Base-by-base conservation (phyloP, 768 basidiomycete species). In the Leccinum arenicola region DNA sequence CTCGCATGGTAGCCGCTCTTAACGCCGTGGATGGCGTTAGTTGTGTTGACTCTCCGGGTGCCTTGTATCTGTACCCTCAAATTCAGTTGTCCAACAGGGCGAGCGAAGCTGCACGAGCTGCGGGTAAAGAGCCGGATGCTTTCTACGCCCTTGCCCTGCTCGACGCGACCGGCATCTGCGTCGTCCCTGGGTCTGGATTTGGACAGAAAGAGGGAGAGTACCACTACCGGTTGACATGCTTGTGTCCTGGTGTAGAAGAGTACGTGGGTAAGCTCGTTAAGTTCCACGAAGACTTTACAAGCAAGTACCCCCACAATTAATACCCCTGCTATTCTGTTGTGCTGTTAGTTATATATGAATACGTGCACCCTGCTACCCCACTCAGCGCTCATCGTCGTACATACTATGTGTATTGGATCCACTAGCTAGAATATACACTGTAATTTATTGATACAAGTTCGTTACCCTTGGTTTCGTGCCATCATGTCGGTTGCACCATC, bases 161-260 rank as follows among this genome's bases (percentile, higher is more conserved):
- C 54, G 93, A 96, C 61, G 82, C 82, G 72, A 95, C 93, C 0
- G 94, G 94, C 5, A 97, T 98, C 62, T 97, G 95, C 67, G 91
- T 91, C 21, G 91, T 98, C 5, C 92, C 95, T 6, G 96, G 96
- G 0, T 88, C 86, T 51, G 96, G 96, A 1, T 99, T 99, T 71
- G 95, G 95, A 5, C 95, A 98, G 78, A 88, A 82, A 74, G 86
- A 89, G 52, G 93, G 90, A 25, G 89, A 95, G 68, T 87, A 86
- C 75, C 96, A 99, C 75, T 89, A 97, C 70, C 78, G 96, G 36
- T 75, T 98, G 71, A 99, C 97, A 8, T 97, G 96, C 67, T 76
- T 98, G 64, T 97, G 95, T 67, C 95, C 94, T 3, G 93, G 93
- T 43, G 92, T 93, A 17, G 95, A 96, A 49, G 93, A 95, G 66